Conservation (phyloP, 1,284 basidiomycete species). For the Rhodotorula sp. region DNA sequence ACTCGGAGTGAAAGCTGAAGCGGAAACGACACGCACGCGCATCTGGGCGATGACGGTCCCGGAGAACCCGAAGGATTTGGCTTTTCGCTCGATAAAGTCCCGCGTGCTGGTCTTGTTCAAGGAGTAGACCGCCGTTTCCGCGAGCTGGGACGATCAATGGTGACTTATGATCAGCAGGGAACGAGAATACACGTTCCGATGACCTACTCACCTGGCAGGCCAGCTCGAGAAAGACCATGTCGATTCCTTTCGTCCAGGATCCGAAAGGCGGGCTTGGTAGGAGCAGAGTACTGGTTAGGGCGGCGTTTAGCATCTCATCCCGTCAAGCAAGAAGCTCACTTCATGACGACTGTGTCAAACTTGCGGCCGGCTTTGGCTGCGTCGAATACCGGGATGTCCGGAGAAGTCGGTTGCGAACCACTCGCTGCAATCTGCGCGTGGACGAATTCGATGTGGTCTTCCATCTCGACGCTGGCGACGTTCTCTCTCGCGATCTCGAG, state of each 20-base stretch:
- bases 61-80: slow-evolving; percentile 40
- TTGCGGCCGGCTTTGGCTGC: not conserved
- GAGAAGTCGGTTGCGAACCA: not conserved
- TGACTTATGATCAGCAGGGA: too few relatives aligned
- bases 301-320: too few relatives aligned
- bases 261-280: slow-evolving; percentile 43
- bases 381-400: slow-evolving; percentile 13
- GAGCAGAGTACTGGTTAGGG: not conserved
- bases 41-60: slow-evolving; percentile 45
- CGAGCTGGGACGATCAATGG: slow-evolving; percentile 19
- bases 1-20: not conserved
- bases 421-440: slow-evolving; percentile 27
- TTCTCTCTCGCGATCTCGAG: slow-evolving; percentile 42
- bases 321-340: slow-evolving; percentile 3
- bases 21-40: slow-evolving; percentile 19
- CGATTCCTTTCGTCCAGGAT: slow-evolving; percentile 43
- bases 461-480: slow-evolving; percentile 41
- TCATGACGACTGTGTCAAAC: slow-evolving; percentile 45
- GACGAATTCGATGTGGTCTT: slow-evolving; percentile 41
- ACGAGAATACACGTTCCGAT: not conserved
- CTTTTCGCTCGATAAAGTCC: slow-evolving; percentile 43
- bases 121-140: slow-evolving; percentile 43
- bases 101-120: slow-evolving; percentile 45
- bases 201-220: slow-evolving; percentile 37
- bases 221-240: slow-evolving; percentile 45